Evolutionary conservation across 805 yeast genomes (phyloP).

Genomic region (Peterozyma xylosa): DNA sequence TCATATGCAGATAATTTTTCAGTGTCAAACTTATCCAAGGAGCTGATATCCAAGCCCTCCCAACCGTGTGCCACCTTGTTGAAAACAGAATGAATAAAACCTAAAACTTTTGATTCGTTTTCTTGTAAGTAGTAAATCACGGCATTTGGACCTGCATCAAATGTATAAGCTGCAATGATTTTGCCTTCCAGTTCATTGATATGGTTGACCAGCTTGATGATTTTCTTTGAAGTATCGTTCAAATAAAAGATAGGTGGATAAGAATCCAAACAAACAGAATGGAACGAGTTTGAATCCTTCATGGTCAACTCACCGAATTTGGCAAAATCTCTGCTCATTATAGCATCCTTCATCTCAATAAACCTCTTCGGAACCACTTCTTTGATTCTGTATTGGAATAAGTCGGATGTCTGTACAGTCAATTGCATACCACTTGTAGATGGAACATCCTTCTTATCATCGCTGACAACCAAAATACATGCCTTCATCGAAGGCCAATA

Average conservation of each 20-base stretch:
- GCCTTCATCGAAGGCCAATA: constrained; percentile 96
- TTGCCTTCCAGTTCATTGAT: constrained; percentile 64
- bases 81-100: constrained; percentile 58
- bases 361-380: constrained; percentile 85
- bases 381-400: constrained; percentile 72
- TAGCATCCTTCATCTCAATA: constrained; percentile 73
- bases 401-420: constrained; percentile 83
- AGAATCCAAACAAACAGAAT: constrained; percentile 94
- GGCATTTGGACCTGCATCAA: constrained; percentile 99
- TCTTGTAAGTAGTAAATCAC: constrained; percentile 81
- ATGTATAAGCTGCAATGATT: constrained; percentile 89
- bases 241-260: constrained; percentile 92
- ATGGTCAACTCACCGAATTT: constrained; percentile 86
- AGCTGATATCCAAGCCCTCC: constrained; percentile 28
- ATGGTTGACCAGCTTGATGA: constrained; percentile 70
- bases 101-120: constrained; percentile 68
- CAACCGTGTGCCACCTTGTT: constrained; percentile 56
- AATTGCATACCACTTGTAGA: constrained; percentile 95
- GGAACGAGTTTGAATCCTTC: constrained; percentile 96
- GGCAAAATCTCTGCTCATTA: constrained; percentile 65
- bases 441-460: constrained; percentile 89
- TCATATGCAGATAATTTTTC: constrained; percentile 20
- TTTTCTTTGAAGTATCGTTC: constrained; percentile 82
- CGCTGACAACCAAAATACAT: constrained; percentile 85
- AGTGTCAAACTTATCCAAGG: constrained; percentile 9